phyloP scores from a whole-genome alignment of 176 grass and related monocot genomes.

The Oryza meyeriana region DNA sequence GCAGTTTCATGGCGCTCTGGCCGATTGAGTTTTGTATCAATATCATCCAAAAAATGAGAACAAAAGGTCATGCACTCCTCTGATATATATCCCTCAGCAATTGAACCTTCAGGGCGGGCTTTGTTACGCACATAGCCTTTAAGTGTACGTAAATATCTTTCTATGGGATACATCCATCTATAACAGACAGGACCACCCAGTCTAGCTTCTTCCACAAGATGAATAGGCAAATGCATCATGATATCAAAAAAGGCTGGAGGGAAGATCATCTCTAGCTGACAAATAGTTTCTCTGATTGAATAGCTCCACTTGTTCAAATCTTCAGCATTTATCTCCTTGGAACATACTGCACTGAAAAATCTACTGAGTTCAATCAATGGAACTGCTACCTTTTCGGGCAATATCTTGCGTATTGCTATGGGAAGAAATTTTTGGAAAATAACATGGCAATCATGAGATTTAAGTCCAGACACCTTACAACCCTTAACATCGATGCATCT shows the following conservation, averaged over 20 bases:
- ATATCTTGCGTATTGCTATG: no score
- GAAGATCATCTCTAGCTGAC: not conserved
- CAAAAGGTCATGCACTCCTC: slow-evolving; percentile 30
- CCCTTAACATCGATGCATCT: no score
- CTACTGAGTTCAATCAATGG: not conserved
- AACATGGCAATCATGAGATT: no score
- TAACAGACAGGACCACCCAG: not conserved
- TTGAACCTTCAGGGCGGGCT: slow-evolving; percentile 6
- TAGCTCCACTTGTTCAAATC: not conserved
- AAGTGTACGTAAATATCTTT: not conserved
- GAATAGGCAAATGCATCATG: no score
- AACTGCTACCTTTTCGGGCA: no score
- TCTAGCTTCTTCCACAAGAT: not conserved
- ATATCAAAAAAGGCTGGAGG: not conserved
- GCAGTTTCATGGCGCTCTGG: not conserved
- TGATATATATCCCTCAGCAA: no score
- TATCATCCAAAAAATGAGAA: not conserved
- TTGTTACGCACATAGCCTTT: not conserved
- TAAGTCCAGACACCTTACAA: no score
- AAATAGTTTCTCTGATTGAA: not conserved
- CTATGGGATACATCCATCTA: not conserved
- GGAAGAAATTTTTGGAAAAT: no score
- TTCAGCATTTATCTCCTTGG: not conserved
- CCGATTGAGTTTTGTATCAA: slow-evolving; percentile 11
- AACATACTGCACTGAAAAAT: not conserved